Evolutionary conservation across 352 stramenopile genomes (phyloP).

Genomic region (Phytophthora ohioensis): DNA sequence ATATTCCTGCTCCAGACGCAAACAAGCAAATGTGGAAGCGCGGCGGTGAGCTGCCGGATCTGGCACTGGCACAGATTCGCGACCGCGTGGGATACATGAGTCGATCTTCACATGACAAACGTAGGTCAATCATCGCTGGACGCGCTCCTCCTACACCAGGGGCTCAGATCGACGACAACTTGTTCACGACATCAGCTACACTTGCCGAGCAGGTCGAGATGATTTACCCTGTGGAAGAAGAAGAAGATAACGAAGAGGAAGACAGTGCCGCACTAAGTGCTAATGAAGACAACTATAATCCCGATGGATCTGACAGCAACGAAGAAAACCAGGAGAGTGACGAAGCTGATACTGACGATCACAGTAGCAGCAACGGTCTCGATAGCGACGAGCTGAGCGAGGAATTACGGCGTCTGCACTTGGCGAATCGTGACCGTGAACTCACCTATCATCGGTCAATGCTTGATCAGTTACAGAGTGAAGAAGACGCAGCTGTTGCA

Average conservation of each 20-base stretch:
- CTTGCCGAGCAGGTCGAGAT: not conserved
- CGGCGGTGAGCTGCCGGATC: slow-evolving; percentile 28
- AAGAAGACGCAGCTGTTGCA: slow-evolving; percentile 12
- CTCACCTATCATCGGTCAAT: slow-evolving; percentile 5
- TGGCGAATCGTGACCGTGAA: slow-evolving; percentile 26
- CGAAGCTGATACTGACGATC: slow-evolving; percentile 1
- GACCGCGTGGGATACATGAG: slow-evolving; percentile 32
- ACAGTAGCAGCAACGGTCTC: not conserved
- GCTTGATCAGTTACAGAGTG: slow-evolving; percentile 21
- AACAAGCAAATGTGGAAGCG: slow-evolving; percentile 46
- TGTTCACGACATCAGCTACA: not conserved
- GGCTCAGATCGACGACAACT: not conserved
- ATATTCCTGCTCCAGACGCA: slow-evolving; percentile 18
- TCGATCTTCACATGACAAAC: slow-evolving; percentile 7
- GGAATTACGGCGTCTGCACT: slow-evolving; percentile 25
- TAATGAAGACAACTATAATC: slow-evolving; percentile 2
- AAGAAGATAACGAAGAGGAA: slow-evolving; percentile 4
- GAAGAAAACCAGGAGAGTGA: slow-evolving; percentile 5
- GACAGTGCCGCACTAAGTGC: slow-evolving; percentile 1
- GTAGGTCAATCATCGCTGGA: slow-evolving; percentile 44
- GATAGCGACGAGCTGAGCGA: slow-evolving; percentile 23
- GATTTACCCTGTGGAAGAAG: slow-evolving; percentile 26
- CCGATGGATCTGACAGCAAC: not conserved
- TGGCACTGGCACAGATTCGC: slow-evolving; percentile 37
- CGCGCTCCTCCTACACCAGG: not conserved